Evolutionary conservation across 257 asterid genomes (phyloP).

Genomic region (Solanum megistacrolobum): DNA sequence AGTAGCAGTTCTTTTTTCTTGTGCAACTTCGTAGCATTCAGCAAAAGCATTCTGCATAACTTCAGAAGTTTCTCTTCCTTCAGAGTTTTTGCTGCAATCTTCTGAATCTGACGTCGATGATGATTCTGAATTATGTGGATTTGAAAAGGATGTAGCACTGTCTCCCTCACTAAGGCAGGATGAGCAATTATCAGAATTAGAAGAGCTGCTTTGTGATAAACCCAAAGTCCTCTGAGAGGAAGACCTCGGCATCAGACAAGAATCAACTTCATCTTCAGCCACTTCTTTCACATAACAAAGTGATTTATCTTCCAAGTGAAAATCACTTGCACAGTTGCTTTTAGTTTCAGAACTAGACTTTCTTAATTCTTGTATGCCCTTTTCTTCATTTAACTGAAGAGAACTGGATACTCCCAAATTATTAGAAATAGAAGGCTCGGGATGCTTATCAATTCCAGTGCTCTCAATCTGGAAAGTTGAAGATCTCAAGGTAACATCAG

Average conservation of each 20-base stretch:
- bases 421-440: constrained; percentile 37
- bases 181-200: constrained; percentile 73
- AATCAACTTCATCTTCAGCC: constrained; percentile 26
- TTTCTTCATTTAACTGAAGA: constrained; percentile 22
- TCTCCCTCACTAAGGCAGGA: constrained; percentile 33
- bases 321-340: constrained; percentile 10
- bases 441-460: constrained; percentile 38
- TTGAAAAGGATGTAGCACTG: constrained; percentile 53
- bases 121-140: constrained; percentile 49
- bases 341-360: constrained; percentile 16
- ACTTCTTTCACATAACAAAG: constrained; percentile 25
- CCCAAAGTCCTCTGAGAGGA: constrained; percentile 25
- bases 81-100: constrained; percentile 60
- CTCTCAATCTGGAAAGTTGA: constrained; percentile 40
- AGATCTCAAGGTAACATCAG: constrained; percentile 55
- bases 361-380: constrained; percentile 11
- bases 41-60: constrained; percentile 26
- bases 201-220: constrained; percentile 37
- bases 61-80: constrained; percentile 43
- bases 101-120: constrained; percentile 77
- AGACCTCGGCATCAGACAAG: not conserved
- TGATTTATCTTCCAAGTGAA: constrained; percentile 21
- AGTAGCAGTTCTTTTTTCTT: constrained; percentile 12
- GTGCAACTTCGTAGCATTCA: constrained; percentile 17
- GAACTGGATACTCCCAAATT: constrained; percentile 37